phyloP scores from a whole-genome alignment of 139 green algal species.

The Ettlia oleoabundans region DNA sequence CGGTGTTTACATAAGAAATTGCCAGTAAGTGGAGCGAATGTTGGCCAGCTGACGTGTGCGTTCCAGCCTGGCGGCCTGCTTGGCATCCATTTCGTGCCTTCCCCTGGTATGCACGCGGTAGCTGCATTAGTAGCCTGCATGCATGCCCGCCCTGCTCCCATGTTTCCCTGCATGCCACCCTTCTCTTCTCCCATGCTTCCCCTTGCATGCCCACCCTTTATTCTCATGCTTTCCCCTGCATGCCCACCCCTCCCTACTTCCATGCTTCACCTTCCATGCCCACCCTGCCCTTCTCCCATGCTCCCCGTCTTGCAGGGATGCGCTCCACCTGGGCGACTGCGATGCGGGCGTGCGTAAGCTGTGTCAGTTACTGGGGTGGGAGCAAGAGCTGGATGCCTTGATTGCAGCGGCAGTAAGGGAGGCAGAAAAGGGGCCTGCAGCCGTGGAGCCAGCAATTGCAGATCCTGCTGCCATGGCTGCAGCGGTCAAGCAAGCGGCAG shows the following conservation, averaged over 20 bases:
- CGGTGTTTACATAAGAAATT: too few relatives aligned
- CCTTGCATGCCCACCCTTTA: too few relatives aligned
- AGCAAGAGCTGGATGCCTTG: conserved; percentile 57
- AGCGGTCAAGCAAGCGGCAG: not conserved
- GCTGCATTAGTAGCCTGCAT: too few relatives aligned
- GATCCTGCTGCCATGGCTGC: not conserved
- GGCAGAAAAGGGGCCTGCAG: not conserved
- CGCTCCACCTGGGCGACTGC: conserved; percentile 69
- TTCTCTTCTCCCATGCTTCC: too few relatives aligned
- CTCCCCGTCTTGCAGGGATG: conserved; percentile 57
- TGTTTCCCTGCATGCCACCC: too few relatives aligned
- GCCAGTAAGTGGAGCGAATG: too few relatives aligned
- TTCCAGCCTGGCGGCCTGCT: too few relatives aligned
- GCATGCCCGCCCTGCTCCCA: too few relatives aligned
- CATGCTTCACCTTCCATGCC: not conserved
- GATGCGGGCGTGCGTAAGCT: conserved; percentile 69
- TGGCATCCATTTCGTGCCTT: too few relatives aligned
- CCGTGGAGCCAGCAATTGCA: not conserved
- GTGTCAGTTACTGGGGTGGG: conserved; percentile 65
- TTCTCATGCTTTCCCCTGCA: not conserved
- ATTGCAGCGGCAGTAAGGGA: not conserved
- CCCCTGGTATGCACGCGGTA: too few relatives aligned
- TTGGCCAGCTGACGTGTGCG: too few relatives aligned
- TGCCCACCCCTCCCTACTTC: not conserved
- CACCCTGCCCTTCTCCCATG: not conserved